Conservation (phyloP, 768 basidiomycete genomes). For the Kwoniella heveanensis region DNA sequence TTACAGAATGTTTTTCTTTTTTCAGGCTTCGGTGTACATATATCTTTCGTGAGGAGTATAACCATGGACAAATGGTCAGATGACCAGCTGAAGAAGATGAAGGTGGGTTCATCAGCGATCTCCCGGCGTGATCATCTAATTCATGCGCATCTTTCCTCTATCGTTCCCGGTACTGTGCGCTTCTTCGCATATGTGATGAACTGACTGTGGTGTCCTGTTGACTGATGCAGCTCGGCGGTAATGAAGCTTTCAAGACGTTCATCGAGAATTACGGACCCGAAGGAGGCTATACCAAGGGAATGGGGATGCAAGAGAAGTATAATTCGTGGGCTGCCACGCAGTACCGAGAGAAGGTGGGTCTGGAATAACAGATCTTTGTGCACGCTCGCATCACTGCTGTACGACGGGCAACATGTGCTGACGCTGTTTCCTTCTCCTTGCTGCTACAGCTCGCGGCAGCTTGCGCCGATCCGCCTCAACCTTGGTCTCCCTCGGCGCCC, state of each 20-base stretch:
- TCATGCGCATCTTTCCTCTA: neutral
- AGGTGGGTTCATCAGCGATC: conserved; percentile 61
- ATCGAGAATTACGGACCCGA: conserved; percentile 58
- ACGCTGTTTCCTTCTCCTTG: too few relatives aligned
- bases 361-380: too few relatives aligned
- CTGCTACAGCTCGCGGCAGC: conserved; percentile 81
- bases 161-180: neutral
- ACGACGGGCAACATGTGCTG: too few relatives aligned
- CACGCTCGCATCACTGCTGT: too few relatives aligned
- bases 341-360: conserved; percentile 84
- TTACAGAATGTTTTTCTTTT: conserved; percentile 7
- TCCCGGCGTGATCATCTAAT: neutral
- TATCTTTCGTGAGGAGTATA: conserved; percentile 82
- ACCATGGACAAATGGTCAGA: conserved; percentile 97
- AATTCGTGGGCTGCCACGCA: conserved; percentile 92
- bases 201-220: neutral
- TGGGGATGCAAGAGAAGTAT: conserved; percentile 61
- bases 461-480: conserved; percentile 65
- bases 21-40: conserved; percentile 89
- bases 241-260: conserved; percentile 77
- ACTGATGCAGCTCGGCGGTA: conserved; percentile 73
- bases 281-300: conserved; percentile 40
- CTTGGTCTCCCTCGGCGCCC: conserved; percentile 77
- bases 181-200: too few relatives aligned
- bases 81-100: conserved; percentile 76